Conservation (phyloP, 2,329 filamentous ascomycete genomes). For the Truncatella angustata region DNA sequence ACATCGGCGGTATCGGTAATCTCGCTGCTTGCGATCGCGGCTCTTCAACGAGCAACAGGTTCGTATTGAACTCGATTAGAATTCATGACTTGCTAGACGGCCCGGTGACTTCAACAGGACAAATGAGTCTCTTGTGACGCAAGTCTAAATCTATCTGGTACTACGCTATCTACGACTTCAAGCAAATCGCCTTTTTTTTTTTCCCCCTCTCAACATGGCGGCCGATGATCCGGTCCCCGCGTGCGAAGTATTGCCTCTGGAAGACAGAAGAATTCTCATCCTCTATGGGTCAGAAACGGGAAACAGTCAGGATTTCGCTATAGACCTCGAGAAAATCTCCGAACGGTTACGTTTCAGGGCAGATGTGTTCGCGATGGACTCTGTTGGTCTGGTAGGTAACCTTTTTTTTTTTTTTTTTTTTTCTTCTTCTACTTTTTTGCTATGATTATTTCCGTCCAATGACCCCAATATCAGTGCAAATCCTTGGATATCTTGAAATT, state of each 20-base stretch:
- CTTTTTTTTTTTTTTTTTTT: background rate
- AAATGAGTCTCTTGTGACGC: background rate
- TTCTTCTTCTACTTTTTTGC: too few relatives aligned
- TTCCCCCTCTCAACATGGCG: background rate
- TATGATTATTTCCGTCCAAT: too few relatives aligned
- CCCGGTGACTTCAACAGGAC: too few relatives aligned
- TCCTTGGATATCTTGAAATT: too few relatives aligned
- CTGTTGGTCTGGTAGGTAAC: conserved; percentile 66
- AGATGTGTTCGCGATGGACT: conserved; percentile 74
- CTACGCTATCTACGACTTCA: too few relatives aligned
- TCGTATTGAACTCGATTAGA: background rate
- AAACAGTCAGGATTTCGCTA: conserved; percentile 86
- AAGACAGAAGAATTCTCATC: conserved; percentile 56
- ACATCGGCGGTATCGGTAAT: conserved; percentile 5
- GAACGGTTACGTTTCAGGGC: conserved; percentile 79
- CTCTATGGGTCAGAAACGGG: conserved; percentile 95
- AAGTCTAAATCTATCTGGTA: background rate
- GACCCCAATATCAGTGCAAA: too few relatives aligned
- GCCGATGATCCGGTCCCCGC: background rate
- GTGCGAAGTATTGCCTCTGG: conserved; percentile 20
- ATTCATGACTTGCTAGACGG: background rate
- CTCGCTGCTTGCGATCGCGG: conserved; percentile 4
- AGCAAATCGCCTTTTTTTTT: too few relatives aligned
- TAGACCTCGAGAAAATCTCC: conserved; percentile 72
- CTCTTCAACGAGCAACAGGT: background rate